Evolutionary conservation across 169 alveolate genomes (phyloP).

Genomic region (Pseudocohnilembus persalinus): DNA sequence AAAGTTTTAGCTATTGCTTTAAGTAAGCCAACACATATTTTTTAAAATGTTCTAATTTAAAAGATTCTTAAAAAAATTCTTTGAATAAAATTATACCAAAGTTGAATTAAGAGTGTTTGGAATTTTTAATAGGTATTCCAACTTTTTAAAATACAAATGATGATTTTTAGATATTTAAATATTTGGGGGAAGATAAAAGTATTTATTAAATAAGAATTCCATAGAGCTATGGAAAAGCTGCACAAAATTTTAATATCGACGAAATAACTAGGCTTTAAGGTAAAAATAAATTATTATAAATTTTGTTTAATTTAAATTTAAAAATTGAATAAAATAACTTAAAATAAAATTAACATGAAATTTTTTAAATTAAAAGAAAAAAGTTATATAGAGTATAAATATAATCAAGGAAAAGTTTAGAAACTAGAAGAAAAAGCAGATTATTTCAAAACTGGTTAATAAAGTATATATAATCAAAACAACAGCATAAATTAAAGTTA

Average conservation of each 20-base stretch:
- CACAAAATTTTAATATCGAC: constrained; percentile 7
- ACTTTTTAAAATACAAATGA: constrained; percentile 13
- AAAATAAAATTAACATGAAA: too few species aligned
- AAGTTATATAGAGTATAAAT: not conserved
- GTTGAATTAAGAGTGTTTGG: constrained; percentile 19
- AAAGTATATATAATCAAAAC: too few species aligned
- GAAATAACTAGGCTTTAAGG: not conserved
- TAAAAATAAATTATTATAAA: too few species aligned
- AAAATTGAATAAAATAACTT: too few species aligned
- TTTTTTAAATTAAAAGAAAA: not conserved
- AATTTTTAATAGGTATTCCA: constrained; percentile 10
- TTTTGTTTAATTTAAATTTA: too few species aligned
- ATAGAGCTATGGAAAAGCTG: constrained; percentile 23
- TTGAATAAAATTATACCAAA: constrained; percentile 22
- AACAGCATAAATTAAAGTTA: too few species aligned
- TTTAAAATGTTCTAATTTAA: constrained; percentile 10
- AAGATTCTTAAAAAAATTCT: constrained; percentile 13
- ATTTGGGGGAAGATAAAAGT: constrained; percentile 1
- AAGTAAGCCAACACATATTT: not conserved
- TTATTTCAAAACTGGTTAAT: too few species aligned
- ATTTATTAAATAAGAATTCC: constrained; percentile 41
- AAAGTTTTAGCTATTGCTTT: constrained; percentile 13
- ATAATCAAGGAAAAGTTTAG: too few species aligned
- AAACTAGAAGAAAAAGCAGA: too few species aligned
- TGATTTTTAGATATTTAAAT: constrained; percentile 8